A percentile compares a stretch with the other conserved stretches of the same genome.
These are phyloP conservation scores for Penicillium sp. DNA, from an alignment of 2,329 filamentous ascomycete genomes.

Conservation along the genomic window DNA sequence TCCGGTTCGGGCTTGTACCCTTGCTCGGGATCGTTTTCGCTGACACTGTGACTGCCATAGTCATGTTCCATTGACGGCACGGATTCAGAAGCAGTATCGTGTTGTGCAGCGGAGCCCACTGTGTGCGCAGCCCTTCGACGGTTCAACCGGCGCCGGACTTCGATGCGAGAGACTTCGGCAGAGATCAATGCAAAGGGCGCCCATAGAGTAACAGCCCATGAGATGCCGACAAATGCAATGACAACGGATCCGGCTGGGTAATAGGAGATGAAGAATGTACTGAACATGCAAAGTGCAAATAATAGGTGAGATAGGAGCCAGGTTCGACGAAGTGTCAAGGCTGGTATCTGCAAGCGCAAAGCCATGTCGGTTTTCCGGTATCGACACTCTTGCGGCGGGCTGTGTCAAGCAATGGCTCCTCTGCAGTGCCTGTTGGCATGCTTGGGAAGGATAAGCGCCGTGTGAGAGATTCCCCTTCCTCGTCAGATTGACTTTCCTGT, in stretches of 20 bases:
- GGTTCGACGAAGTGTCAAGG: constrained; percentile 77
- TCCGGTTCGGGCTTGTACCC: constrained; percentile 27
- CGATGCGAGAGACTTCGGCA: constrained; percentile 79
- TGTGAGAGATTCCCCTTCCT: constrained; percentile 17
- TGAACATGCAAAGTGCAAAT: constrained; percentile 74
- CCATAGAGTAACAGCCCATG: constrained; percentile 91
- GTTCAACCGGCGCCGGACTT: constrained; percentile 57
- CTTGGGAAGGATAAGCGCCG: constrained; percentile 32
- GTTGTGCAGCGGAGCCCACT: constrained; percentile 5
- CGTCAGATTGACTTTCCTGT: constrained; percentile 7
- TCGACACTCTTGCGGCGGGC: constrained; percentile 6
- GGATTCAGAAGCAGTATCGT: constrained; percentile 4
- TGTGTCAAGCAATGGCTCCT: constrained; percentile 29
- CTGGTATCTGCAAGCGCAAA: constrained; percentile 67
- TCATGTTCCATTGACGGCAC: constrained; percentile 8
- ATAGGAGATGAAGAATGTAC: constrained; percentile 70
- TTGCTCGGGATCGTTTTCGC: constrained; percentile 25
- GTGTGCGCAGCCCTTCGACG: constrained; percentile 28
- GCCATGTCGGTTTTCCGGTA: constrained; percentile 29
- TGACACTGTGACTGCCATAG: neutral
- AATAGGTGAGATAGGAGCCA: constrained; percentile 85
- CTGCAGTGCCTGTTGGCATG: constrained; percentile 28
- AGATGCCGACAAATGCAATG: constrained; percentile 77
- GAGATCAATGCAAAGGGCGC: constrained; percentile 93
- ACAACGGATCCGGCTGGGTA: constrained; percentile 68